Percentiles rank a stretch among this genome's conserved stretches.
These are phyloP conservation scores for Fusarium oligoseptatum DNA, from an alignment of 2,329 filamentous ascomycete species.

Conservation along the genomic window DNA sequence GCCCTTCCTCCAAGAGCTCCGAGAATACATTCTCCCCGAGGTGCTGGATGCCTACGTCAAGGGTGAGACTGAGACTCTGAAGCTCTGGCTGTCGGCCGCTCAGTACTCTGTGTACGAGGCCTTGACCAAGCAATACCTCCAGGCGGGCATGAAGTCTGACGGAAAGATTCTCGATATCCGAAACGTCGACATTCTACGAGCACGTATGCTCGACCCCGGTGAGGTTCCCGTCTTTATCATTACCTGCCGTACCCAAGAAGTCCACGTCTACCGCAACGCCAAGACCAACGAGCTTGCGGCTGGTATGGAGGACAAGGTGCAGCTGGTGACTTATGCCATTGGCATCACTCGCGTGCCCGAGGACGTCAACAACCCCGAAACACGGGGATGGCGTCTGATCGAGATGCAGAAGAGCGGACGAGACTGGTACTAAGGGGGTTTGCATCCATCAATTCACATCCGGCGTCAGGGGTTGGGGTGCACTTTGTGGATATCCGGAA, in stretches of 20 bases:
- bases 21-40: constrained; percentile 97
- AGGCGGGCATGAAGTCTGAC: constrained; percentile 92
- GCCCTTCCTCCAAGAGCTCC: constrained; percentile 92
- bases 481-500: constrained; percentile 40
- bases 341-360: constrained; percentile 94
- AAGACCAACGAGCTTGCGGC: constrained; percentile 92
- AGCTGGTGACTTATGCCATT: constrained; percentile 98
- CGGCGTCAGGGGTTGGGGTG: constrained; percentile 41
- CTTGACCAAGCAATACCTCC: constrained; percentile 95
- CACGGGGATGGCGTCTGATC: constrained; percentile 95
- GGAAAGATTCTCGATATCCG: constrained; percentile 96
- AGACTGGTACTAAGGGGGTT: constrained; percentile 74
- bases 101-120: constrained; percentile 98
- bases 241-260: constrained; percentile 95
- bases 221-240: constrained; percentile 97
- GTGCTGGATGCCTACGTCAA: constrained; percentile 98
- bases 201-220: constrained; percentile 84
- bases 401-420: constrained; percentile 98
- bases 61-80: constrained; percentile 90
- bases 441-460: constrained; percentile 32
- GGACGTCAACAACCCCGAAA: constrained; percentile 97
- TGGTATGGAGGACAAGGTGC: constrained; percentile 98
- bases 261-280: constrained; percentile 94
- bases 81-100: constrained; percentile 94
- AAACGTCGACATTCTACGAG: constrained; percentile 88